A percentile compares a stretch with the other conserved stretches of the same genome.
These are phyloP conservation scores for Aschersonia sp. DNA, from an alignment of 2,329 filamentous ascomycete species.

Conservation along the genomic window DNA sequence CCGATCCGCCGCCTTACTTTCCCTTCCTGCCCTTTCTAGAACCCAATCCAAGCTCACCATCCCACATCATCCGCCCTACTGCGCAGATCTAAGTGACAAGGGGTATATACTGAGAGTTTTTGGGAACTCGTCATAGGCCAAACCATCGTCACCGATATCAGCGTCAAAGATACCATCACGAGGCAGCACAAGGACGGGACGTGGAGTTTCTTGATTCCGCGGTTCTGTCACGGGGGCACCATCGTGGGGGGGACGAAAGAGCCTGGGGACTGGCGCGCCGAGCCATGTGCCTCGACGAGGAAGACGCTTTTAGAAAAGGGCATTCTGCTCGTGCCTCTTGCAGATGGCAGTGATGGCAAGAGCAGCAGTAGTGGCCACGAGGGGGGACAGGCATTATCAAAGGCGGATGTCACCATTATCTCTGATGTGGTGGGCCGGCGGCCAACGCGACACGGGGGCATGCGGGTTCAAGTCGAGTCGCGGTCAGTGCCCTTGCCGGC, in stretches of 20 bases:
- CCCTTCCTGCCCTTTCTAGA: background rate
- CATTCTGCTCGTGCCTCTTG: conserved; percentile 7
- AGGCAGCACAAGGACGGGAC: conserved; percentile 46
- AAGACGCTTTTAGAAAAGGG: conserved; percentile 27
- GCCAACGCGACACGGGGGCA: conserved; percentile 27
- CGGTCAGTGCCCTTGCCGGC: background rate
- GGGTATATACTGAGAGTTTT: too few species aligned
- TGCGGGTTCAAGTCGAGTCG: conserved; percentile 38
- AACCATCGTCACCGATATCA: conserved; percentile 22
- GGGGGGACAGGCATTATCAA: background rate
- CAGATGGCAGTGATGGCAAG: background rate
- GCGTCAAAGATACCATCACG: conserved; percentile 30
- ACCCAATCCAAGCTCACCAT: too few species aligned
- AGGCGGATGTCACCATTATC: conserved; percentile 11
- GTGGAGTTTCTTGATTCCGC: conserved; percentile 47
- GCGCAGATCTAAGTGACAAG: too few species aligned
- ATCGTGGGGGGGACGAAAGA: conserved; percentile 52
- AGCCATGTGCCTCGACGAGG: conserved; percentile 30
- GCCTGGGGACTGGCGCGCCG: conserved; percentile 26
- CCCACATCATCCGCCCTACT: too few species aligned
- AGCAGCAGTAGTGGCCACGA: background rate
- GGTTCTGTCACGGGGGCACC: conserved; percentile 45
- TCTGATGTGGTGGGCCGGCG: conserved; percentile 29
- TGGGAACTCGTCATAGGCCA: conserved; percentile 12
- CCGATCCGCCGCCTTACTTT: too few species aligned